Conservation (phyloP, 768 basidiomycete species). For the Pulveroboletus sp. region DNA sequence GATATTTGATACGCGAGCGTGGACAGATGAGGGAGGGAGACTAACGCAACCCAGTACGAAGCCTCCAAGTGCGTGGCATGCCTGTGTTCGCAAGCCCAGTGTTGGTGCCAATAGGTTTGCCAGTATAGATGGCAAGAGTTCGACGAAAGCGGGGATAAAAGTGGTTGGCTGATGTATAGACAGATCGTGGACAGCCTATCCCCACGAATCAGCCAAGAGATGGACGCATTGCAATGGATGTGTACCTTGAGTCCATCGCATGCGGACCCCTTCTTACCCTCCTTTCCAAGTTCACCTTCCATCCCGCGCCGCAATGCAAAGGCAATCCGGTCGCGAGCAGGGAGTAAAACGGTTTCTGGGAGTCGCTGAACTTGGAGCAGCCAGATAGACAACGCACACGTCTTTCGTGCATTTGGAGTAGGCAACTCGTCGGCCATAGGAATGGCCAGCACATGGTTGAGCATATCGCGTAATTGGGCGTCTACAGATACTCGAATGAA, state of each 20-base stretch:
- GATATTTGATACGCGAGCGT: conserved; percentile 50
- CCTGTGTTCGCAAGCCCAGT: conserved; percentile 63
- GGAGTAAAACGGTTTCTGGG: conserved; percentile 55
- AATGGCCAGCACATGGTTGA: conserved; percentile 67
- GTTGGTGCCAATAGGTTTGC: conserved; percentile 62
- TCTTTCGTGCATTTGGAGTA: conserved; percentile 85
- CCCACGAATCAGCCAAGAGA: conserved; percentile 10
- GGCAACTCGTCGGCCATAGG: conserved; percentile 68
- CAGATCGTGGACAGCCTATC: conserved; percentile 71
- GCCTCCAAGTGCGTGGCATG: conserved; percentile 74
- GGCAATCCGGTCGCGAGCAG: conserved; percentile 65
- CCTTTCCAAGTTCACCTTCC: conserved; percentile 82
- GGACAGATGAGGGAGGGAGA: conserved; percentile 46
- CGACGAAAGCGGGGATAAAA: conserved; percentile 67
- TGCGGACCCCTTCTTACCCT: conserved; percentile 82
- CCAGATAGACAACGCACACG: conserved; percentile 75
- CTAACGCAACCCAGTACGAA: conserved; percentile 53
- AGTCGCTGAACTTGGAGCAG: conserved; percentile 70
- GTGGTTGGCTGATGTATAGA: conserved; percentile 58
- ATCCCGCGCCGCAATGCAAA: conserved; percentile 73
- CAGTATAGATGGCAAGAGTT: conserved; percentile 61
- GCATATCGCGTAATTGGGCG: conserved; percentile 53
- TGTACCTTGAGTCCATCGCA: conserved; percentile 76
- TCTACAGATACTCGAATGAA: conserved; percentile 38
- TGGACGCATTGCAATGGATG: conserved; percentile 6